Percentiles rank a stretch among this genome's conserved stretches.
phyloP scores from a whole-genome alignment of 2,329 filamentous ascomycete genomes.

The Cryphonectria naterciae region DNA sequence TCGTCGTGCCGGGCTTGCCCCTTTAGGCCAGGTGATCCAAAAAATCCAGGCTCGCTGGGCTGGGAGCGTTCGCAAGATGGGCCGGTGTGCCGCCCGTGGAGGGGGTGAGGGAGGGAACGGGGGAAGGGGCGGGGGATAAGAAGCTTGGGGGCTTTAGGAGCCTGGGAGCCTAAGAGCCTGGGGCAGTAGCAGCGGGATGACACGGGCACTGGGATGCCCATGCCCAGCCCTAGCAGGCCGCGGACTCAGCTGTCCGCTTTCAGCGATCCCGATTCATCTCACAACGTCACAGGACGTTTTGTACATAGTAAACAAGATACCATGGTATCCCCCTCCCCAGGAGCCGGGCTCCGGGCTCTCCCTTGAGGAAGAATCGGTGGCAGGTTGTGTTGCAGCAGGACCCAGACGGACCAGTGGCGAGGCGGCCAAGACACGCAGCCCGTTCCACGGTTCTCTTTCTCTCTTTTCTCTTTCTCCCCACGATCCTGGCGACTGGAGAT shows the following conservation, averaged over 20 bases:
- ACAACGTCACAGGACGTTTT: conserved; percentile 2
- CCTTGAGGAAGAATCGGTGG: not conserved
- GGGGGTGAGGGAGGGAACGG: not conserved
- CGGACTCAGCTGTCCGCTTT: conserved; percentile 19
- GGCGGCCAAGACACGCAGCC: conserved; percentile 23
- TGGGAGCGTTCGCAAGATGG: conserved; percentile 21
- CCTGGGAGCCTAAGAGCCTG: conserved; percentile 12
- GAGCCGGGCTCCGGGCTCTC: not conserved
- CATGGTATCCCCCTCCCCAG: not conserved
- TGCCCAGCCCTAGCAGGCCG: conserved; percentile 5
- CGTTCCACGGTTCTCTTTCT: conserved; percentile 9
- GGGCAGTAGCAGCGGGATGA: conserved; percentile 17
- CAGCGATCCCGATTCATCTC: conserved; percentile 19
- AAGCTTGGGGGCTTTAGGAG: not conserved
- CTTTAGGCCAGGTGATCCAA: conserved; percentile 17
- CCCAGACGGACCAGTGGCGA: conserved; percentile 17
- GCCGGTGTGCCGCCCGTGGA: conserved; percentile 14
- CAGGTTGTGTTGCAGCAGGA: conserved; percentile 25
- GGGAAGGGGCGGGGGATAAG: too few relatives aligned
- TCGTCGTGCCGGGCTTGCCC: conserved; percentile 13
- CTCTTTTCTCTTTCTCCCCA: not conserved
- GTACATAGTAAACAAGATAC: not conserved
- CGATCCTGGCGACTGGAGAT: conserved; percentile 26
- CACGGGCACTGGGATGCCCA: conserved; percentile 21
- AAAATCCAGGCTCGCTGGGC: not conserved